Evolutionary conservation across 371 early-diverging fungal genomes (phyloP).

Genomic region (Mucor indicus): DNA sequence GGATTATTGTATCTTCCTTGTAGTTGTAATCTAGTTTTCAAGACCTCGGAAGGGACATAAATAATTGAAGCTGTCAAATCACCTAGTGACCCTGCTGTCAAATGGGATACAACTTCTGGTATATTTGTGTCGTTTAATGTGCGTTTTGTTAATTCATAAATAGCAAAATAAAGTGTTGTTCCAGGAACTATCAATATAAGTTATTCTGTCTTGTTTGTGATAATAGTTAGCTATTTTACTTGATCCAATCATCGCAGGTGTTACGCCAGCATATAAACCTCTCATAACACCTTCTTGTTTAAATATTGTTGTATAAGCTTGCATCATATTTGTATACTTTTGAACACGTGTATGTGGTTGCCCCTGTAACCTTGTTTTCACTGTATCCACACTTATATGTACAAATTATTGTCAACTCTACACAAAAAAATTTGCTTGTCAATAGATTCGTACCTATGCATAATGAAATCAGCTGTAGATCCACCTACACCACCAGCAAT

Average conservation of each 20-base stretch:
- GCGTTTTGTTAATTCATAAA: slow-evolving; percentile 73
- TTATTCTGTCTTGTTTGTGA: background rate
- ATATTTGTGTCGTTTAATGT: slow-evolving; percentile 51
- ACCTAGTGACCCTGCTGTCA: slow-evolving; percentile 71
- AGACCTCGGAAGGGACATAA: slow-evolving; percentile 79
- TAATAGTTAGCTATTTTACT: slow-evolving; percentile 27
- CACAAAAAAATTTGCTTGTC: background rate
- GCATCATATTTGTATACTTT: slow-evolving; percentile 64
- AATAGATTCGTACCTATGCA: slow-evolving; percentile 61
- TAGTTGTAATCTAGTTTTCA: slow-evolving; percentile 80
- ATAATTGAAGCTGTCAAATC: slow-evolving; percentile 72
- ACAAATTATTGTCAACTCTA: too few species aligned
- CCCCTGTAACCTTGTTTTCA: slow-evolving; percentile 76
- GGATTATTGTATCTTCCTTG: slow-evolving; percentile 81
- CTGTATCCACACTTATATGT: slow-evolving; percentile 62
- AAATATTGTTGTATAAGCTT: slow-evolving; percentile 62
- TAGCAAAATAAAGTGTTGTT: slow-evolving; percentile 71
- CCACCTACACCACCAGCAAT: slow-evolving; percentile 74
- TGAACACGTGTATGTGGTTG: slow-evolving; percentile 53
- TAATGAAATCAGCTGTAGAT: slow-evolving; percentile 65
- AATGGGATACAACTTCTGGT: slow-evolving; percentile 64
- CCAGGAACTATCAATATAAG: slow-evolving; percentile 53
- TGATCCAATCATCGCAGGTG: slow-evolving; percentile 76
- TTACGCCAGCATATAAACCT: slow-evolving; percentile 73
- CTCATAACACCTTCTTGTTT: slow-evolving; percentile 68